Percentiles rank a stretch among this genome's conserved stretches.
phyloP scores from a whole-genome alignment of 2,329 filamentous ascomycete species.

The Cercospora nicotianae region DNA sequence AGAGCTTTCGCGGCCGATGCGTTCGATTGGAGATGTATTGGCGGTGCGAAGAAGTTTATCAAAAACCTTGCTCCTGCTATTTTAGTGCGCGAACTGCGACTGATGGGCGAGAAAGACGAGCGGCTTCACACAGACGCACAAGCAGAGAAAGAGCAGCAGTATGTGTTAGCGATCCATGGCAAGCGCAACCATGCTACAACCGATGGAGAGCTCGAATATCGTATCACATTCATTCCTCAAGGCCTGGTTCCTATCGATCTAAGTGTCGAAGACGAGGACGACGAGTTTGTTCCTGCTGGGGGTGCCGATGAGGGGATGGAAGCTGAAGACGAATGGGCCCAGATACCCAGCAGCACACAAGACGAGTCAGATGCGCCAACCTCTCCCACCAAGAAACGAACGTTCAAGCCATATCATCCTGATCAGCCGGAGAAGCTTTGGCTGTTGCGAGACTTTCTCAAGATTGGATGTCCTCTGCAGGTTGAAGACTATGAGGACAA shows the following conservation, averaged over 20 bases:
- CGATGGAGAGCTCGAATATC: conserved; percentile 73
- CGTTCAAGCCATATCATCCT: conserved; percentile 61
- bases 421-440: conserved; percentile 65
- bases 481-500: conserved; percentile 64
- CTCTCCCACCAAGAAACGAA: conserved; percentile 48
- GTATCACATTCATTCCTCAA: conserved; percentile 73
- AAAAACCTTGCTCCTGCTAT: conserved; percentile 75
- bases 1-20: conserved; percentile 73
- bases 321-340: conserved; percentile 29
- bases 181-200: conserved; percentile 70
- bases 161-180: conserved; percentile 67
- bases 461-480: conserved; percentile 63
- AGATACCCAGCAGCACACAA: conserved; percentile 25
- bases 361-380: conserved; percentile 38
- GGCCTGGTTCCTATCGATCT: conserved; percentile 78
- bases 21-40: conserved; percentile 80
- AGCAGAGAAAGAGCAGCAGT: conserved; percentile 51
- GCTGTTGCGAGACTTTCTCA: conserved; percentile 66
- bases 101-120: conserved; percentile 35
- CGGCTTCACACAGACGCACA: conserved; percentile 39
- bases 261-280: conserved; percentile 69
- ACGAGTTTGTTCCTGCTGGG: conserved; percentile 42
- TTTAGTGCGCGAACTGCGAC: conserved; percentile 59
- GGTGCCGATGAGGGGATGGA: conserved; percentile 41
- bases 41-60: conserved; percentile 82